Evolutionary conservation across 2,329 filamentous ascomycete genomes (phyloP), one percentile per base, ranked within the genome.

Genomic region (Hypoxylon sp.): DNA sequence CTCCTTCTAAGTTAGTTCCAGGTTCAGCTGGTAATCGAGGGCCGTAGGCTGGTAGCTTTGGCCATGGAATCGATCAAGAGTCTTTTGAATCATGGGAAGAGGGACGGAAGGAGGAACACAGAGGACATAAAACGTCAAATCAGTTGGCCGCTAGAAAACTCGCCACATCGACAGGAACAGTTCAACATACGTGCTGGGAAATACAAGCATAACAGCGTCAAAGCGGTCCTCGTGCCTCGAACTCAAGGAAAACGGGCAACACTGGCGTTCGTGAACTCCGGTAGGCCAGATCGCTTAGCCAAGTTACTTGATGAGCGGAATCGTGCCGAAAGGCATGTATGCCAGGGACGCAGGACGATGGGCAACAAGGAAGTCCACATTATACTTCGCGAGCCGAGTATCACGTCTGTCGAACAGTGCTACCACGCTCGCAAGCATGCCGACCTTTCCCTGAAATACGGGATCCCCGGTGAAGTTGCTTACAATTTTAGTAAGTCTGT

Each of bases 401-500:
- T 62, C 2, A 61, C 56, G 13, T 57, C 67, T 0, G 62, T 75
- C 11, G 64, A 70, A 56, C 31, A 68, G n/a, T 46, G 75, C 1
- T 55, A 74, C 19, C 29, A 32, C 6, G 69, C 62, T 1, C 50
- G 62, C 19, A 35, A 48, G 29, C 64, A 71, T 19, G 70, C 71
- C 8, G 73, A 73, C 46, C 6, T 72, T 11, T 50, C 57, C 0
- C 6, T 61, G 21, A 69, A 59, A 32, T 74, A 74, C 44, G 72
- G 73, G 0, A 29, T 51, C 3, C 29, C 69, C 0, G 74, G 67
- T 0, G 55, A 51, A 10, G 27, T 69, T 0, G 61, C 56, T 1
- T 74, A 74, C 37, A 75, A 75, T 50, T 73, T 76, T 13, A 71
- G 71, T 29, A 72, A 35, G 57, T 66, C 72, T 1, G 7, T 71